Conservation (phyloP, 139 green algal species). For the Mesostigma viride region DNA sequence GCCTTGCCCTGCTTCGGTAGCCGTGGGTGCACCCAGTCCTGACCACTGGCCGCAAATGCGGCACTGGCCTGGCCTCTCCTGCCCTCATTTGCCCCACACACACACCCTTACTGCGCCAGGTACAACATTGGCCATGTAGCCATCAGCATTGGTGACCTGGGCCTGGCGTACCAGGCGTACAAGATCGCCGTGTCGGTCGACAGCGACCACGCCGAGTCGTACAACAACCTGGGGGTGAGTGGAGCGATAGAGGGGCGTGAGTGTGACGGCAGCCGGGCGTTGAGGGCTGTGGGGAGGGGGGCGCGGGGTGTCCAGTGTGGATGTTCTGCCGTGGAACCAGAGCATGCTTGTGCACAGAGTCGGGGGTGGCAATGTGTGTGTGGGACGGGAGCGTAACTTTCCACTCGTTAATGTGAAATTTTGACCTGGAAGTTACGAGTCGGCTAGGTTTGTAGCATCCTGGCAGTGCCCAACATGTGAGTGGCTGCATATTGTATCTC, state of each 20-base stretch:
- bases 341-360: background rate
- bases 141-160: conserved; percentile 60
- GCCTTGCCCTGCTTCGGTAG: too few species aligned
- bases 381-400: too few species aligned
- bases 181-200: conserved; percentile 57
- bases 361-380: conserved; percentile 20
- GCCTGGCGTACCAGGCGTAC: conserved; percentile 48
- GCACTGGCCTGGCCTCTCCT: too few species aligned
- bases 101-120: background rate
- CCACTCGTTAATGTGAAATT: too few species aligned
- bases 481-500: too few species aligned
- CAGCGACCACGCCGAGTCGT: conserved; percentile 52
- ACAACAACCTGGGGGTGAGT: conserved; percentile 50
- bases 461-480: too few species aligned
- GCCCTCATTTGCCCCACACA: too few species aligned
- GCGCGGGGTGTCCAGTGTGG: background rate
- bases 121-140: conserved; percentile 41
- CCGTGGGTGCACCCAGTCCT: too few species aligned
- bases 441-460: too few species aligned
- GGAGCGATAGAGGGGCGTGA: background rate
- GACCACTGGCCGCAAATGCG: too few species aligned
- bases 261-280: background rate
- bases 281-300: background rate
- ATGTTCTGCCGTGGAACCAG: background rate
- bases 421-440: too few species aligned